phyloP scores from a whole-genome alignment of 164 flowering plant genomes.

The Kingdonia uniflora region DNA sequence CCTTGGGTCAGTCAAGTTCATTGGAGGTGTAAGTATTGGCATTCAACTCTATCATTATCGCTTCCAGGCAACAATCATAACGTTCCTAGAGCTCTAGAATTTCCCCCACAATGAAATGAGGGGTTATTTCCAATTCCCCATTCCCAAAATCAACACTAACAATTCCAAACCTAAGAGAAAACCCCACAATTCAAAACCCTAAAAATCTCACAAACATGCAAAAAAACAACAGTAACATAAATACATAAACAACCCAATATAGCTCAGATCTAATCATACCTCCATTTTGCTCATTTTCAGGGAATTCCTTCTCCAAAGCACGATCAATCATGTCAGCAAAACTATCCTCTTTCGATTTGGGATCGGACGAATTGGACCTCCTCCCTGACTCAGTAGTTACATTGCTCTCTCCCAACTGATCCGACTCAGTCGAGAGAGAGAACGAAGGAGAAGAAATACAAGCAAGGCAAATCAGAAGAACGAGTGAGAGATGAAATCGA shows the following conservation, averaged over 20 bases:
- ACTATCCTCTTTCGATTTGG: conserved; percentile 41
- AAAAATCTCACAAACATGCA: neutral
- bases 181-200: neutral
- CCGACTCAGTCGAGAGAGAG: conserved; percentile 9
- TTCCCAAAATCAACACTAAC: too few relatives aligned
- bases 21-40: too few relatives aligned
- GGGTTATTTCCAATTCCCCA: too few relatives aligned
- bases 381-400: conserved; percentile 11
- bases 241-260: conserved; percentile 3
- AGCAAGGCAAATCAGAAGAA: too few relatives aligned
- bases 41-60: too few relatives aligned
- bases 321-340: conserved; percentile 73
- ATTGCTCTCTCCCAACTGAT: conserved; percentile 11
- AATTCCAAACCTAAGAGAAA: too few relatives aligned
- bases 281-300: conserved; percentile 52
- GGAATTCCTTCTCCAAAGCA: conserved; percentile 76
- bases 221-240: conserved; percentile 8
- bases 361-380: neutral
- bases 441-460: too few relatives aligned
- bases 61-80: too few relatives aligned
- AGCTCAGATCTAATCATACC: conserved; percentile 41
- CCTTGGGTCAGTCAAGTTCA: too few relatives aligned
- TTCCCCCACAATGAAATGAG: too few relatives aligned
- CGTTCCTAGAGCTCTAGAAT: too few relatives aligned
- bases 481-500: too few relatives aligned